Evolutionary conservation across 441 rosid species (phyloP).

Genomic region (Bocquillonia castaneifolia): DNA sequence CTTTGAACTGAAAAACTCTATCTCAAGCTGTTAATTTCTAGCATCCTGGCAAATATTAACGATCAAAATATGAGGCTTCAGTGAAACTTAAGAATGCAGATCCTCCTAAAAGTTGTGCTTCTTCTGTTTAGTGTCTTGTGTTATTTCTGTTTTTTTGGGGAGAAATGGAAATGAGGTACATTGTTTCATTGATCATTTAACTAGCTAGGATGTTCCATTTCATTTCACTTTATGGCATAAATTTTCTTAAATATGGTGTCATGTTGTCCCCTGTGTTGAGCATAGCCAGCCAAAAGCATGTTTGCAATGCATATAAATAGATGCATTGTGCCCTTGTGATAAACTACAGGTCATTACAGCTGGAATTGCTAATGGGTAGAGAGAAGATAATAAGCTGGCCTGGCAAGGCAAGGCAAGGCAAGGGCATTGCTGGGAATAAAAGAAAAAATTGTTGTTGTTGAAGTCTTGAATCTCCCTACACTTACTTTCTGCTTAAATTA

Average conservation of each 20-base stretch:
- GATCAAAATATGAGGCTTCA: too few species aligned
- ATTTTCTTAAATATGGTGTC: not conserved
- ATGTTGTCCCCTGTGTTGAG: not conserved
- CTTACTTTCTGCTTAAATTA: not conserved
- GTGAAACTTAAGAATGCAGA: too few species aligned
- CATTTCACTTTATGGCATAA: not conserved
- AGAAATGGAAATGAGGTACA: not conserved
- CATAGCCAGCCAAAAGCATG: not conserved
- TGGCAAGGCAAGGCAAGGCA: too few species aligned
- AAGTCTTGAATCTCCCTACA: not conserved
- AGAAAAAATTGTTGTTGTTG: not conserved
- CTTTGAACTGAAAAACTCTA: not conserved
- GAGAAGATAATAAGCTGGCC: slow-evolving; percentile 12
- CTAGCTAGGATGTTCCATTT: not conserved
- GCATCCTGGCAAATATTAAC: not conserved
- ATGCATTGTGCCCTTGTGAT: not conserved
- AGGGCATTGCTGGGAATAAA: slow-evolving; percentile 13
- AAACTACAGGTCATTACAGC: slow-evolving; percentile 19
- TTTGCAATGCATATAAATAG: not conserved
- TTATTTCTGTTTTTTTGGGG: too few species aligned
- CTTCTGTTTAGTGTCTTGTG: not conserved
- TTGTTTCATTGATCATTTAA: not conserved
- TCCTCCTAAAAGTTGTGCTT: not conserved
- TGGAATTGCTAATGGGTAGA: slow-evolving; percentile 8
- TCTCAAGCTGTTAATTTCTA: not conserved